A percentile compares a stretch with the other conserved stretches of the same genome.
Evolutionary conservation across 2,329 filamentous ascomycete genomes (phyloP).

Genomic region (Colletotrichum sp.): DNA sequence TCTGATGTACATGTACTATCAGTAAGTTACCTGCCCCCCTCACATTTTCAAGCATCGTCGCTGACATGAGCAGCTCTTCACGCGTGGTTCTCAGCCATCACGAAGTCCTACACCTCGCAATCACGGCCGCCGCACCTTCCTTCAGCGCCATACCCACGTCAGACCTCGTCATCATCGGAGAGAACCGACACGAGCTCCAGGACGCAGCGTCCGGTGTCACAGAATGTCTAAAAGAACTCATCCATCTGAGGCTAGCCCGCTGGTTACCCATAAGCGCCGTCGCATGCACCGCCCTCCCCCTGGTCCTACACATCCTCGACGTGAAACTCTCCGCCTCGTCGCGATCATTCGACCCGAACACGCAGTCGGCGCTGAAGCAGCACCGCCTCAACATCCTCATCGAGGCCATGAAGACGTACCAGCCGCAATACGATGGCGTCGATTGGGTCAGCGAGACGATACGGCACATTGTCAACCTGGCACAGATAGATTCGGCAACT

Average conservation of each 20-base stretch:
- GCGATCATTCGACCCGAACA: constrained; percentile 29
- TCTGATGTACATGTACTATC: constrained; percentile 56
- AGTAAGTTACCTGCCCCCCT: too few species aligned
- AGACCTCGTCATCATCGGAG: constrained; percentile 41
- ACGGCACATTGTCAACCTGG: constrained; percentile 45
- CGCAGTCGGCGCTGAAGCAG: constrained; percentile 43
- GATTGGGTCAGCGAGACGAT: constrained; percentile 50
- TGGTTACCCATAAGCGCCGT: constrained; percentile 52
- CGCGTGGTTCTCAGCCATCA: constrained; percentile 51
- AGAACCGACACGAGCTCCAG: constrained; percentile 47
- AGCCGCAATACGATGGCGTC: constrained; percentile 49
- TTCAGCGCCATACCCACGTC: constrained; percentile 31
- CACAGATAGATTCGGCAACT: constrained; percentile 29
- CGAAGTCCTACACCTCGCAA: constrained; percentile 48
- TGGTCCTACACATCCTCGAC: constrained; percentile 37
- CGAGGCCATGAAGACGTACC: constrained; percentile 50
- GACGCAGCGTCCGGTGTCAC: constrained; percentile 49
- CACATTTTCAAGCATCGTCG: not conserved
- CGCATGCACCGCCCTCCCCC: constrained; percentile 36
- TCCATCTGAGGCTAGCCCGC: constrained; percentile 46
- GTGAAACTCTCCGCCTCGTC: constrained; percentile 34
- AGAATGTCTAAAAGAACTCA: constrained; percentile 50
- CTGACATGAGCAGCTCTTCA: constrained; percentile 38
- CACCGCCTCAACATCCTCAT: constrained; percentile 48
- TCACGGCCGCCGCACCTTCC: constrained; percentile 38